phyloP scores from a whole-genome alignment of 192 early-diverging fungal genomes.

The Mortierella hygrophila region DNA sequence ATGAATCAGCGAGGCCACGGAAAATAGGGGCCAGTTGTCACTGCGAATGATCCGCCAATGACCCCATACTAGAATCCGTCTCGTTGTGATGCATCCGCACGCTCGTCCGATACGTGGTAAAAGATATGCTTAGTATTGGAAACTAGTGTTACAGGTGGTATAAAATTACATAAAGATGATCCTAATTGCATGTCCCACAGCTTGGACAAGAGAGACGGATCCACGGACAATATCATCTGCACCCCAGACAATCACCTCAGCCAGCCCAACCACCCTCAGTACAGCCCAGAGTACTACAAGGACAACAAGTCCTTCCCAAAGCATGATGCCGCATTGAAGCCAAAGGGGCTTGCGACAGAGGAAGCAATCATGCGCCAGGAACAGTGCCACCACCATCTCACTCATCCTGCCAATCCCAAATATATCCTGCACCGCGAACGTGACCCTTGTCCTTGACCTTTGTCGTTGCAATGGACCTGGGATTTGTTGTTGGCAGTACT shows the following conservation, averaged over 20 bases:
- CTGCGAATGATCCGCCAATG: not conserved
- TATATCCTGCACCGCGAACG: conserved; percentile 36
- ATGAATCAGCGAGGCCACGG: not conserved
- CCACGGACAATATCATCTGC: conserved; percentile 39
- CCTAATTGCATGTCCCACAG: conserved; percentile 6
- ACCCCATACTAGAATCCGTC: not conserved
- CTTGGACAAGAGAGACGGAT: conserved; percentile 16
- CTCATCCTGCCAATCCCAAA: conserved; percentile 38
- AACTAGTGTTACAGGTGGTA: not conserved
- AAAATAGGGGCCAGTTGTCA: conserved; percentile 1
- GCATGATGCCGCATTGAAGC: conserved; percentile 37
- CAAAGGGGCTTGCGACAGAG: conserved; percentile 33
- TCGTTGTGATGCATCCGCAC: not conserved
- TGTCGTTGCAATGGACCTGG: conserved; percentile 1
- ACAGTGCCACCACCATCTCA: conserved; percentile 42
- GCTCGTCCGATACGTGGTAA: not conserved
- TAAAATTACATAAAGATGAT: not conserved
- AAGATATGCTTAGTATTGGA: not conserved
- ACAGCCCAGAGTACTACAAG: conserved; percentile 30
- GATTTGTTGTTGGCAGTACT: not conserved
- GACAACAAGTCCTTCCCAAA: conserved; percentile 34
- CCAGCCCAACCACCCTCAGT: conserved; percentile 37
- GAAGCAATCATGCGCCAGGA: conserved; percentile 46
- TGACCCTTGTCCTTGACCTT: conserved; percentile 9
- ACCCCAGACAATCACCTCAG: conserved; percentile 41